Evolutionary conservation across 2,329 filamentous ascomycete genomes (phyloP), one percentile per base, ranked within the genome.

Genomic region (Colletotrichum scovillei): DNA sequence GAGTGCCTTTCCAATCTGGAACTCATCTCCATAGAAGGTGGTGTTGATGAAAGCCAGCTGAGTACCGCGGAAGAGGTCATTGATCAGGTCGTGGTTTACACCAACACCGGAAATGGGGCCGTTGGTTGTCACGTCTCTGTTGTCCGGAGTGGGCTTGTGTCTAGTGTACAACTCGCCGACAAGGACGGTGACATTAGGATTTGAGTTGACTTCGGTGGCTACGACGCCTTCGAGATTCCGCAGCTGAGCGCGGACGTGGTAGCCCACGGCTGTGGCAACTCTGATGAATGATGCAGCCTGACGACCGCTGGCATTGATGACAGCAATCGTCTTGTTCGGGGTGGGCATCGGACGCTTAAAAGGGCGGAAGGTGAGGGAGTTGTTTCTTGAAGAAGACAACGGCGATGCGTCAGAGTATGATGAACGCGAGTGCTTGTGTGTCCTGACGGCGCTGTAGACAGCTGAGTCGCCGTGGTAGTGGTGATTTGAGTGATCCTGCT

Each of bases 11-110:
- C 97, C 97, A 77, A 98, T 97, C 52, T 92, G 91, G 72, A 97
- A 89, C 86, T 99, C 97, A 83, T 98, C 95, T 64, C 96, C 97
- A 86, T 97, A 98, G 79, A 97, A 97, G 5, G 95, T 97, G 55
- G 97, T 99, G 86, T 99, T 99, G 86, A 98, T 95, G 83, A 98
- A 99, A 73, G 97, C 97, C 64, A 97, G 89, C 78, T 97, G 93
- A 26, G 94, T 93, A 74, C 94, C 95, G 49, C 89, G 86, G 87
- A 98, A 98, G 24, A 98, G 88, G 76, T 93, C 88, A 67, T 90
- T 88, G 79, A 98, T 93, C 76, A 98, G 83, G 1, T 87, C 87
- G 77, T 92, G 88, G 80, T 95, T 94, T 79, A 96, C 90, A 75
- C 93, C 89, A 75, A 91, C 88, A 56, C 89, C 89, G 55, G 86